Conservation (phyloP, 139 green algal species). For the Coccomyxa sp. region DNA sequence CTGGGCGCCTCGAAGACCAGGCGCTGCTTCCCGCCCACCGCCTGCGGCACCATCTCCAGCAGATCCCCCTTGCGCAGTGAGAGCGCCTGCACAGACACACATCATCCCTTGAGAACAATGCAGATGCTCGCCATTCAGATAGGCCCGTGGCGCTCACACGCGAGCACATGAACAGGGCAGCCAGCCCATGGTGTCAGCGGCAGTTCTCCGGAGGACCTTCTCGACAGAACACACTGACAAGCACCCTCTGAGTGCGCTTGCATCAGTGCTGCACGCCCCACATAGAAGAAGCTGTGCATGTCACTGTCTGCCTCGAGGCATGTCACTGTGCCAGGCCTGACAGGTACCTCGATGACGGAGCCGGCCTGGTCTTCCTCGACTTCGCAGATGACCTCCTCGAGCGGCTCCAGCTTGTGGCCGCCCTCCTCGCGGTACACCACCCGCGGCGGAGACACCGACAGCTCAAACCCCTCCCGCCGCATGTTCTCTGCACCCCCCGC, state of each 20-base stretch:
- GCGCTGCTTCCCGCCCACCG: slow-evolving; percentile 52
- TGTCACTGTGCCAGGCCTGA: too few relatives aligned
- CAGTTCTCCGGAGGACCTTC: too few relatives aligned
- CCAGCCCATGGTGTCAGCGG: too few relatives aligned
- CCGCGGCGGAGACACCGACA: slow-evolving; percentile 76
- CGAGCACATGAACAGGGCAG: neutral
- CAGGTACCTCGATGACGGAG: slow-evolving; percentile 48
- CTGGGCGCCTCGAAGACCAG: slow-evolving; percentile 61
- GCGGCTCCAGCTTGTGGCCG: slow-evolving; percentile 62
- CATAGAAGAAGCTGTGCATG: too few relatives aligned
- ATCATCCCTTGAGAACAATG: too few relatives aligned
- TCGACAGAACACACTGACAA: too few relatives aligned
- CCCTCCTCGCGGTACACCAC: slow-evolving; percentile 51
- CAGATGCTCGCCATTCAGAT: too few relatives aligned
- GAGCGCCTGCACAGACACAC: neutral
- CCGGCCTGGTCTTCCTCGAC: slow-evolving; percentile 59
- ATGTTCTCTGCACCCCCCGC: slow-evolving; percentile 61
- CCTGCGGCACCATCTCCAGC: slow-evolving; percentile 54
- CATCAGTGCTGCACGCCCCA: too few relatives aligned
- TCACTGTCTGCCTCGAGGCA: too few relatives aligned
- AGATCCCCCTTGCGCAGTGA: slow-evolving; percentile 46
- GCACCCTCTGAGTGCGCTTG: too few relatives aligned
- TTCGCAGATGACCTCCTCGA: slow-evolving; percentile 86
- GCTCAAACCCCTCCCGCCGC: slow-evolving; percentile 81
- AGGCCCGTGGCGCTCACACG: too few relatives aligned